Conservation (phyloP, 768 basidiomycete species). For the Exsudoporus frostii region DNA sequence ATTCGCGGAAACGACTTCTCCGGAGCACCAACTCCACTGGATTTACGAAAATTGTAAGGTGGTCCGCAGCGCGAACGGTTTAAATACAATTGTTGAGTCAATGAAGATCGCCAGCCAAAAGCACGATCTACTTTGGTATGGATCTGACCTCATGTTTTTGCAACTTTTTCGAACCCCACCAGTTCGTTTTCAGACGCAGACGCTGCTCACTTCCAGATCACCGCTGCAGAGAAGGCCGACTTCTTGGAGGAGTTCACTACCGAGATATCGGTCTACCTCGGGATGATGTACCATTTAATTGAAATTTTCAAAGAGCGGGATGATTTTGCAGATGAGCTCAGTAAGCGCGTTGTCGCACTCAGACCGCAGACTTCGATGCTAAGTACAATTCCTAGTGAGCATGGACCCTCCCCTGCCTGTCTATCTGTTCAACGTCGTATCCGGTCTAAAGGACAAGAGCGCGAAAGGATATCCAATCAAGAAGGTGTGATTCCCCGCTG, state of each 20-base stretch:
- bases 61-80: constrained; percentile 78
- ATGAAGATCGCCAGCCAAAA: constrained; percentile 87
- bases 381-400: constrained; percentile 63
- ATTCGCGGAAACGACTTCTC: constrained; percentile 86
- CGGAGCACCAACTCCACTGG: constrained; percentile 94
- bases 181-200: constrained; percentile 78
- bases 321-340: constrained; percentile 94
- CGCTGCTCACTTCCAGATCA: constrained; percentile 66
- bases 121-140: constrained; percentile 78
- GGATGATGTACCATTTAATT: constrained; percentile 92
- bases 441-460: constrained; percentile 86
- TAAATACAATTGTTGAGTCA: constrained; percentile 79
- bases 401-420: constrained; percentile 92
- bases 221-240: constrained; percentile 67
- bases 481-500: constrained; percentile 54
- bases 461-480: constrained; percentile 97
- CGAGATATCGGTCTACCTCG: constrained; percentile 90
- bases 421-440: constrained; percentile 88
- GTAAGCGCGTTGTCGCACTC: constrained; percentile 47
- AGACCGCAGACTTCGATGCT: background rate
- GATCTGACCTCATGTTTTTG: background rate
- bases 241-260: constrained; percentile 87
- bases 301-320: constrained; percentile 93
- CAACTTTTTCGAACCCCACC: constrained; percentile 5
- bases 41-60: constrained; percentile 92